Percentiles rank a stretch among this genome's conserved stretches.
Conservation (phyloP, 257 asterid genomes). For the Vinca minor region DNA sequence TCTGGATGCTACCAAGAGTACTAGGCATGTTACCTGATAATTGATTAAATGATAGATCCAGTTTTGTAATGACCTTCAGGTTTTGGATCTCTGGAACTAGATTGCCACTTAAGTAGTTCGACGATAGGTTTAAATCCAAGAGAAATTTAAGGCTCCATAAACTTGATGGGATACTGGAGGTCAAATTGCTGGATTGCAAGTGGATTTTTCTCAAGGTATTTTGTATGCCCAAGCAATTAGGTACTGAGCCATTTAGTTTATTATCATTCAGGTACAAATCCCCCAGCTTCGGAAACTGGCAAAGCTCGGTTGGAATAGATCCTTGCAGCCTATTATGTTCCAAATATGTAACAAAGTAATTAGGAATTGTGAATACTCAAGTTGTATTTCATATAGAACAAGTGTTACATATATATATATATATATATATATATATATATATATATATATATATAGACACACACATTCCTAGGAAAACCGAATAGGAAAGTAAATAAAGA, state of each 20-base stretch:
- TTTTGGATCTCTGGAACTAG: constrained; percentile 29
- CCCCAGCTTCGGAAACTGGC: constrained; percentile 35
- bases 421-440: too few species aligned
- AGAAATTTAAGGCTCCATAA: constrained; percentile 40
- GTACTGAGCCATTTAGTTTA: constrained; percentile 37
- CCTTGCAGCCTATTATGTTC: constrained; percentile 45
- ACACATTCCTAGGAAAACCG: too few species aligned
- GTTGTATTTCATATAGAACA: too few species aligned
- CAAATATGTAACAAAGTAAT: too few species aligned
- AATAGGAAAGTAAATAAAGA: too few species aligned
- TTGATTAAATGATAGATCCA: constrained; percentile 45
- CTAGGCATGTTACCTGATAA: constrained; percentile 41
- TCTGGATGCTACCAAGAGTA: constrained; percentile 25
- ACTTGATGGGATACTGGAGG: constrained; percentile 30
- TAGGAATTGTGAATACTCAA: too few species aligned
- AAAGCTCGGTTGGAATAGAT: constrained; percentile 33
- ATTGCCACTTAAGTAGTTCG: constrained; percentile 33
- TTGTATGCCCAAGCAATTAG: constrained; percentile 44
- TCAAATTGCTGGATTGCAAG: constrained; percentile 35
- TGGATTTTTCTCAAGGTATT: constrained; percentile 31
- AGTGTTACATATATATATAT: too few species aligned
- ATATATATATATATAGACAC: too few species aligned
- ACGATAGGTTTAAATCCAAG: constrained; percentile 35
- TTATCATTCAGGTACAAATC: constrained; percentile 31
- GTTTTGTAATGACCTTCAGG: constrained; percentile 18